phyloP scores from a whole-genome alignment of 495 filamentous ascomycete genomes.

The Astrocystis sublimbata region DNA sequence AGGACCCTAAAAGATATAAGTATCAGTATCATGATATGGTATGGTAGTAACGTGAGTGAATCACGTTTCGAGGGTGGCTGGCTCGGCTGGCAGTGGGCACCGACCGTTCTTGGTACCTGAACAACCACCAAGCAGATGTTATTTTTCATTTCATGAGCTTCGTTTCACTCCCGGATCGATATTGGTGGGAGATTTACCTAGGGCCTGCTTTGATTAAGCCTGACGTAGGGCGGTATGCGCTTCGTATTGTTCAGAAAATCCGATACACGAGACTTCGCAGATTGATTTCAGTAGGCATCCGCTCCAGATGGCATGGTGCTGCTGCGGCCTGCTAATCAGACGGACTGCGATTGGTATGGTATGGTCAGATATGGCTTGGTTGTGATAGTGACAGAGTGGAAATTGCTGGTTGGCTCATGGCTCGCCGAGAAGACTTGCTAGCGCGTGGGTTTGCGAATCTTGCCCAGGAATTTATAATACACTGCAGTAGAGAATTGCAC shows the following conservation, averaged over 20 bases:
- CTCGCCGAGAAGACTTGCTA: slow-evolving; percentile 3
- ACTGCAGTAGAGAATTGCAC: background rate
- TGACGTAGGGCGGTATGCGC: background rate
- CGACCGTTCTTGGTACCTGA: background rate
- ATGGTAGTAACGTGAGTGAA: slow-evolving; percentile 3
- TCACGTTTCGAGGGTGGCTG: slow-evolving; percentile 8
- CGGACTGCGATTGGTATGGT: background rate
- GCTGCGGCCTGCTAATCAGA: slow-evolving; percentile 5
- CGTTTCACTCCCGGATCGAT: background rate
- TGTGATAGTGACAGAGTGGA: background rate
- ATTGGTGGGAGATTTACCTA: background rate
- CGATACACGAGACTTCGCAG: background rate
- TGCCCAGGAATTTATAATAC: slow-evolving; percentile 5
- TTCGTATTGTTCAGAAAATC: background rate
- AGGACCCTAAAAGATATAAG: background rate
- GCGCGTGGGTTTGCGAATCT: slow-evolving; percentile 1
- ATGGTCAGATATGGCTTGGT: background rate
- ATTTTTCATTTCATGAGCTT: background rate
- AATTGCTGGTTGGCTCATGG: slow-evolving; percentile 1
- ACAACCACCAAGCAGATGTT: background rate
- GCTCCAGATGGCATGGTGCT: background rate
- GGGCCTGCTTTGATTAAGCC: background rate
- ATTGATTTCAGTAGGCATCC: background rate
- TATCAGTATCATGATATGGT: too few relatives aligned
- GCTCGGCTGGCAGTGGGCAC: too few relatives aligned